Base-by-base conservation (phyloP, 129 eudicot genomes). In the Pseudognaphalium luteoalbum region DNA sequence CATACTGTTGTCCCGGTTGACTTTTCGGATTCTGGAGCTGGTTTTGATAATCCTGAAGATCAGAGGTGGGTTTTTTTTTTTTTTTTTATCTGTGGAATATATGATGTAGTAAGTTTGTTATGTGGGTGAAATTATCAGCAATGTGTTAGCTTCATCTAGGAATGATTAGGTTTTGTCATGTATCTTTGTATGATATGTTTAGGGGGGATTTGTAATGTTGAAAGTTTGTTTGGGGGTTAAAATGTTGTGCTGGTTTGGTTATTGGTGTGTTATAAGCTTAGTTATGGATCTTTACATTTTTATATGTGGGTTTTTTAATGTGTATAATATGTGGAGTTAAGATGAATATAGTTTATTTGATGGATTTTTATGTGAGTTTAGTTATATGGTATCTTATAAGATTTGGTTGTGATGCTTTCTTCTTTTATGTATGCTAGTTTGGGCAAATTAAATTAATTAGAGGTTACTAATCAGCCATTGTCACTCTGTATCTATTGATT, bases 1-100 rank as follows among this genome's bases (percentile, higher is more conserved):
- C 91, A 85, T 70, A 84, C 93, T 0, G 99, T 91, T 81, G 87
- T 86, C 2, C 97, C 97, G 7, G 97, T 95, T 7, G 99, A 95
- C 52, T 91, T 85, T 76, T 68, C 96, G 0, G 97, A 93, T 76
- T 7, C 83, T 4, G 68, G 91, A 3, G 69, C 87, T 10, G 28
- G 28, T 25, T 25, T 25, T 25, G 98, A 86, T 5, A 79, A 78
- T 62, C 15, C 88, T 28, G 96, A 87, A 29, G 96, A 87, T n/a
- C 83, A 77, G 34, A 87, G 85, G 97, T 90, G 20, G 37, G 15
- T 68, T 47, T n/a, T n/a, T n/a, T n/a, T n/a, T n/a, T n/a, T n/a
- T n/a, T n/a, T 25, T 25, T 25, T 30, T 20, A 28, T 7, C n/a
- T 66, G 10, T 28, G 12, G 15, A 16, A 17, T 54, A 3, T 20